phyloP scores from a whole-genome alignment of 2,329 filamentous ascomycete species.

The Cryoendolithus antarcticus region DNA sequence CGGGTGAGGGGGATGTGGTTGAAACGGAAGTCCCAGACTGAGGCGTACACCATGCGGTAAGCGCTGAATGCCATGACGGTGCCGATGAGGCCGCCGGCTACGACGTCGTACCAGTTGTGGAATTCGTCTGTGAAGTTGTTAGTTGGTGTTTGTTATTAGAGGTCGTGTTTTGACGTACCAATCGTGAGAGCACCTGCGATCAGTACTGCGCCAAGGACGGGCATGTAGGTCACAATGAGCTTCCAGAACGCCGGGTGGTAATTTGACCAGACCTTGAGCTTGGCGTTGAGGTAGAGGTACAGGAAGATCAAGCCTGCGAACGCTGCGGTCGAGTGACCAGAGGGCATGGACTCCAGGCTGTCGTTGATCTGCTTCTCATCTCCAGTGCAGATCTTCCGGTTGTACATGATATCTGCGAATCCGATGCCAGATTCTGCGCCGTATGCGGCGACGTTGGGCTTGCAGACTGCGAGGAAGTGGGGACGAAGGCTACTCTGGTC shows the following conservation, averaged over 20 bases:
- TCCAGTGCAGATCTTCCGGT: constrained; percentile 57
- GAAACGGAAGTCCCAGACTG: constrained; percentile 56
- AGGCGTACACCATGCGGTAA: constrained; percentile 56
- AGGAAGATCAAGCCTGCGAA: constrained; percentile 62
- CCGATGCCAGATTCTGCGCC: constrained; percentile 38
- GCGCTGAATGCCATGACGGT: constrained; percentile 51
- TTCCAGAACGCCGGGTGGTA: constrained; percentile 67
- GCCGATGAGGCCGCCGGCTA: constrained; percentile 54
- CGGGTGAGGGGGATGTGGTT: constrained; percentile 55
- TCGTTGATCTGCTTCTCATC: constrained; percentile 54
- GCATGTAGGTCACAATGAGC: constrained; percentile 51
- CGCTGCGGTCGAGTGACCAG: constrained; percentile 60
- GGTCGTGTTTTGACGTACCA: neutral
- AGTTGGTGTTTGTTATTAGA: too few relatives aligned
- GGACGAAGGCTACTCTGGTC: neutral
- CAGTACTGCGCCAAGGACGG: constrained; percentile 53
- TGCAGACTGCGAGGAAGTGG: constrained; percentile 40
- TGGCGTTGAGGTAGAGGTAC: constrained; percentile 63
- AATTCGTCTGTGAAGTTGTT: constrained; percentile 39
- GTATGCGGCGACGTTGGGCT: constrained; percentile 41
- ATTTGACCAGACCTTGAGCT: constrained; percentile 63
- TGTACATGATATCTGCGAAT: constrained; percentile 52
- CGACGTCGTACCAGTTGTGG: constrained; percentile 65
- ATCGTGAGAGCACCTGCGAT: constrained; percentile 61
- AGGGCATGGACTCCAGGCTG: constrained; percentile 58